Base-by-base conservation (phyloP, 495 filamentous ascomycete species). In the Penicillium maclennaniae region DNA sequence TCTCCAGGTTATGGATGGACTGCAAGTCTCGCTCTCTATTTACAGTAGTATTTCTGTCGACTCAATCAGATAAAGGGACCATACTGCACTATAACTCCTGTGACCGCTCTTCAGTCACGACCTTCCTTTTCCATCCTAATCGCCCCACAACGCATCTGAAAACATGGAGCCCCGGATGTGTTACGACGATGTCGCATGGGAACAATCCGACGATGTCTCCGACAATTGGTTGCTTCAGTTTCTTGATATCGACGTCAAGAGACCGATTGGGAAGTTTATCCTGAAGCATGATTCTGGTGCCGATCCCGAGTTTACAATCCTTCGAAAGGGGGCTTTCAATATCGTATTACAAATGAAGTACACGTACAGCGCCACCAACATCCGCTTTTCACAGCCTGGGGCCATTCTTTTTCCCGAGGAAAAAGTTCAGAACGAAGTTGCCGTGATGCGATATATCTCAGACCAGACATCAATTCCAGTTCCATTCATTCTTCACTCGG, bases 391-490 rank as follows among this genome's bases (percentile, higher is more conserved):
- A 3, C 49, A 42, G 34, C 50, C 52, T 6, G 59, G 59, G 4
- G 50, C 53, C 16, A 26, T 57, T 4, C 42, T 63, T 16, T 70
- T 72, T 43, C 60, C 64, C 1, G 63, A 66, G 25, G 75, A 77
- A 49, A 76, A 65, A 61, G 27, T 31, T 31, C 27, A 54, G 36
- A 17, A 53, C 37, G 75, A 81, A 45, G 72, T 71, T 16, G 70
- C 70, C 19, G 66, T 69, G 12, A 73, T 76, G 67, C 63, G 69
- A 16, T 79, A 59, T 49, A 46, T 80, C 40, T 45, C 47, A 10
- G 60, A 67, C 16, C 55, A 69, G 17, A 79, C 71, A 1, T 66
- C 62, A 5, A 69, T 77, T 4, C 67, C 67, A 3, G 62, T 69
- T 52, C 71, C 72, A 4, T 61, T 58, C 21, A 50, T 79, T 43